These are phyloP conservation scores for Fusarium subglutinans DNA, from an alignment of 2,329 filamentous ascomycete genomes.

Conservation along the genomic window DNA sequence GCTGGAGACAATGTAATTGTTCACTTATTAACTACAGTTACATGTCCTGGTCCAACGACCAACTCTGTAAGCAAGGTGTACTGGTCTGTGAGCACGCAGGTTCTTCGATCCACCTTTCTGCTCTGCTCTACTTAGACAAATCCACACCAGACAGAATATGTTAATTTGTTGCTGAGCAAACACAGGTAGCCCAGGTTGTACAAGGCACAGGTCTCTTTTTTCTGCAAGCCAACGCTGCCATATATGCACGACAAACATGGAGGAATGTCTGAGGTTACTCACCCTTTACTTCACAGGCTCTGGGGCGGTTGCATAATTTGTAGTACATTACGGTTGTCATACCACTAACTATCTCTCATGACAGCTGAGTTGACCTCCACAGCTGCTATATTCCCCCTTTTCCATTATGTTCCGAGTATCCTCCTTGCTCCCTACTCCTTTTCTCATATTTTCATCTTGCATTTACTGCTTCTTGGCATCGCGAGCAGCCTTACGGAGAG, in stretches of 20 bases:
- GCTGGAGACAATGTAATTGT: not conserved
- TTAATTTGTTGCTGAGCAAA: not conserved
- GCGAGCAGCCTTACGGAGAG: slow-evolving; percentile 83
- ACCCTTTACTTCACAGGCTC: not conserved
- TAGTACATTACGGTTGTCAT: not conserved
- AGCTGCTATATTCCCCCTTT: slow-evolving; percentile 6
- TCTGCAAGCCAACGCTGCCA: not conserved
- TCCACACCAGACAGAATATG: not conserved
- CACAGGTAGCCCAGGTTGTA: not conserved
- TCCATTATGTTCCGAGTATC: not conserved
- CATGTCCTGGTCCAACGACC: accelerated
- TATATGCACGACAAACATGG: not conserved
- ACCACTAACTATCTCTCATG: not conserved
- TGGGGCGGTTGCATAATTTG: not conserved
- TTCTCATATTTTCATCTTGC: not conserved
- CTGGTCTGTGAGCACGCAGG: not conserved
- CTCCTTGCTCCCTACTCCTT: not conserved
- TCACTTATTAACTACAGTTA: accelerated
- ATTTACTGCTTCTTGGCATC: slow-evolving; percentile 75
- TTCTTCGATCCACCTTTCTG: not conserved
- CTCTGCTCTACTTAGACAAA: not conserved
- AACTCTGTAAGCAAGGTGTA: too few relatives aligned
- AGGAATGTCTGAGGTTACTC: not conserved
- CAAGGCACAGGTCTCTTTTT: not conserved
- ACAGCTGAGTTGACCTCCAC: not conserved